A percentile compares a stretch with the other conserved stretches of the same genome.
These are phyloP conservation scores for Eimeria maxima DNA, from an alignment of 169 alveolate genomes.

Conservation along the genomic window DNA sequence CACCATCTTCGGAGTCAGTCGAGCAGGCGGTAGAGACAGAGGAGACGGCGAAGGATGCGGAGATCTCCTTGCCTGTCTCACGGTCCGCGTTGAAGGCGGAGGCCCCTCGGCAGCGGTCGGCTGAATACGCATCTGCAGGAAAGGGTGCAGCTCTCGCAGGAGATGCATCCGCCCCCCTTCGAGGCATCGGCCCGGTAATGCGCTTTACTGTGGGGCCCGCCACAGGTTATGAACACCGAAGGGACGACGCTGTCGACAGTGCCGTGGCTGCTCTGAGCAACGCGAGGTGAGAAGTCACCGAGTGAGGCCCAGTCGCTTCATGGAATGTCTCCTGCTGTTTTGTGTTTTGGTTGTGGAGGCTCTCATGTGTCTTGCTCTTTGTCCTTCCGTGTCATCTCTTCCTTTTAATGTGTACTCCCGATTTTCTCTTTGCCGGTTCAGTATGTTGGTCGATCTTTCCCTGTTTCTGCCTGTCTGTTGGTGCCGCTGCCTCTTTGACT, in stretches of 20 bases:
- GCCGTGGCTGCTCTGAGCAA: constrained; percentile 57
- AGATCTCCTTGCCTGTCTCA: background rate
- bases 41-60: background rate
- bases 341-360: background rate
- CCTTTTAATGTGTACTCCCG: background rate
- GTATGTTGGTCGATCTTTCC: background rate
- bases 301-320: too few relatives aligned
- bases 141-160: background rate
- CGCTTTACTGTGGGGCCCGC: constrained; percentile 64
- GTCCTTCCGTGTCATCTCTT: background rate
- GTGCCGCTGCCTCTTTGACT: background rate
- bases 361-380: background rate
- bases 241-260: constrained; percentile 35
- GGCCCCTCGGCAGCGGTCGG: background rate
- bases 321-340: background rate
- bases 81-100: background rate
- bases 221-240: background rate
- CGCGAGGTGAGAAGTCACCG: constrained; percentile 41
- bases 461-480: background rate
- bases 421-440: background rate
- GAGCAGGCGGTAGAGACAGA: background rate
- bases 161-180: background rate
- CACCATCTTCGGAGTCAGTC: background rate
- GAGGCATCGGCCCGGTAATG: constrained; percentile 31
- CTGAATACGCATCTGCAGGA: background rate